Conservation (phyloP, 2,329 filamentous ascomycete genomes). For the Teratosphaeria nubilosa region DNA sequence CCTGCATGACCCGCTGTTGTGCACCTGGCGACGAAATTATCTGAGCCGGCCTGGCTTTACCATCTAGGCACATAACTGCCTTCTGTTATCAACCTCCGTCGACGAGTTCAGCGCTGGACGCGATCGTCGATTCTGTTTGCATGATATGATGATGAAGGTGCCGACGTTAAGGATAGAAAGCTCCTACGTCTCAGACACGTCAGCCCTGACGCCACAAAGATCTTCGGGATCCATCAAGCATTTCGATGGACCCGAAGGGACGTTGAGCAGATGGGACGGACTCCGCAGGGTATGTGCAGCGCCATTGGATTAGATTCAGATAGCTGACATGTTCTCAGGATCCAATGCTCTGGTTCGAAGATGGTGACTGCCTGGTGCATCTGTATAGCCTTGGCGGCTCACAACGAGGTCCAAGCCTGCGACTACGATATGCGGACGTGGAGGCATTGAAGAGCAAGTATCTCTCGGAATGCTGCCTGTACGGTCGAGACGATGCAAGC, state of each 20-base stretch:
- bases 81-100: not conserved
- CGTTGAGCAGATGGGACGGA: conserved; percentile 8
- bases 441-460: conserved; percentile 49
- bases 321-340: conserved; percentile 42
- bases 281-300: conserved; percentile 6
- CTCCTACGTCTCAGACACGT: not conserved
- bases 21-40: not conserved
- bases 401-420: conserved; percentile 56
- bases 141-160: not conserved
- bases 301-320: not conserved
- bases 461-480: conserved; percentile 43
- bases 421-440: conserved; percentile 50
- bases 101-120: not conserved
- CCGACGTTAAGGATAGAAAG: not conserved
- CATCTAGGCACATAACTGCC: not conserved
- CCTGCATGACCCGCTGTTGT: not conserved
- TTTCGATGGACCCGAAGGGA: conserved; percentile 4
- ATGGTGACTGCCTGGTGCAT: conserved; percentile 61
- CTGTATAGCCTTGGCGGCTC: conserved; percentile 58
- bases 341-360: conserved; percentile 56
- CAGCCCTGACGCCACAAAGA: not conserved
- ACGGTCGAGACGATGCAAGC: not conserved
- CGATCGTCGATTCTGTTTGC: not conserved
- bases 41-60: not conserved
- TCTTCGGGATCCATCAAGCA: conserved; percentile 1